Percentiles rank a stretch among this genome's conserved stretches.
phyloP scores from a whole-genome alignment of 1,284 basidiomycete species.

The Malassezia equina region DNA sequence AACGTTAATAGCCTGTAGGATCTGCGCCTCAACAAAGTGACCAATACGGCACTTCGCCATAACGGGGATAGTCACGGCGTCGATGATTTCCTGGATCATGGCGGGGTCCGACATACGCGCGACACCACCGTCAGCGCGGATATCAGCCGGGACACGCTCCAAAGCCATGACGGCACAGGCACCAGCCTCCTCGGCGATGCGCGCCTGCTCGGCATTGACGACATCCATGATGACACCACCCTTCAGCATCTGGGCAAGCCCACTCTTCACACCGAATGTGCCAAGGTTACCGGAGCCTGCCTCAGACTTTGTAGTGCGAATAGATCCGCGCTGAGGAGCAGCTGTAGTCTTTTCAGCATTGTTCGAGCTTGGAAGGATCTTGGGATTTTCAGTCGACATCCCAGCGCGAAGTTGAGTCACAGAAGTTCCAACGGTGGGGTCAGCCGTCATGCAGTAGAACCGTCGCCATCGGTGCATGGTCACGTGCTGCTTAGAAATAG shows the following conservation, averaged over 20 bases:
- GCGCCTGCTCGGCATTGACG: conserved; percentile 73
- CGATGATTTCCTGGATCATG: conserved; percentile 94
- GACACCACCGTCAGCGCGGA: conserved; percentile 51
- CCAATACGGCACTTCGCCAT: conserved; percentile 94
- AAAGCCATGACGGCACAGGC: conserved; percentile 86
- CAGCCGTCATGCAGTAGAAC: neutral
- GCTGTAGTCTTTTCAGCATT: conserved; percentile 33
- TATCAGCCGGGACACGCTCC: conserved; percentile 91
- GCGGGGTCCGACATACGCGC: conserved; percentile 60
- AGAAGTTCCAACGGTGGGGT: conserved; percentile 1
- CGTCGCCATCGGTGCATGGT: neutral
- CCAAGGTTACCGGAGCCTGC: conserved; percentile 57
- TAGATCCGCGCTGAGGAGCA: conserved; percentile 35
- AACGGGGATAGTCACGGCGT: conserved; percentile 29
- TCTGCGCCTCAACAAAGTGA: conserved; percentile 68
- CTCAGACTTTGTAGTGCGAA: conserved; percentile 56
- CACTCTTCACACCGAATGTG: conserved; percentile 81
- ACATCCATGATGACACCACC: conserved; percentile 51
- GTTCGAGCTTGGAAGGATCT: conserved; percentile 37
- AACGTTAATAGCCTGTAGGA: conserved; percentile 83
- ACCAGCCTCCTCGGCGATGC: conserved; percentile 93
- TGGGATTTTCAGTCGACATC: conserved; percentile 48
- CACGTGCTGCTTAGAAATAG: conserved; percentile 10
- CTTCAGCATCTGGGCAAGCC: conserved; percentile 50
- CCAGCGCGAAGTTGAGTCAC: neutral